Evolutionary conservation across 257 asterid genomes (phyloP).

Genomic region (Scutellaria minor): DNA sequence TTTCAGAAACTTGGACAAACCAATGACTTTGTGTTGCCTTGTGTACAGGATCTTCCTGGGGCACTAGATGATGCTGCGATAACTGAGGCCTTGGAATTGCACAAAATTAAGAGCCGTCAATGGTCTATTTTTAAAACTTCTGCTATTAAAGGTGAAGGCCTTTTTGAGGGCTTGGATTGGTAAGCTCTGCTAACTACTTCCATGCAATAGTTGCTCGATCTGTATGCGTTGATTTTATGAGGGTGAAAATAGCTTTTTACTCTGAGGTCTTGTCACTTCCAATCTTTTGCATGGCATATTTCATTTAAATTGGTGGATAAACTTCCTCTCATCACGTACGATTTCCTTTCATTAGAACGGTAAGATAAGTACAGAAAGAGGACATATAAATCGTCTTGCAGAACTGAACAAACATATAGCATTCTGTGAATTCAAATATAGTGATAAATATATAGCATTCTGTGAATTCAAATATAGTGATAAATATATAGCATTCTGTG

Average conservation of each 20-base stretch:
- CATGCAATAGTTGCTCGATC: background rate
- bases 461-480: background rate
- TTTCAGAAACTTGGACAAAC: slow-evolving; percentile 18
- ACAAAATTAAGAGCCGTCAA: slow-evolving; percentile 87
- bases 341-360: background rate
- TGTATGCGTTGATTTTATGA: background rate
- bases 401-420: slow-evolving; percentile 1
- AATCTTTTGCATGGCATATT: background rate
- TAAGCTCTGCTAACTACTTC: slow-evolving; percentile 37
- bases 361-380: background rate
- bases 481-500: background rate
- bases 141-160: slow-evolving; percentile 95
- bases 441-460: too few species aligned
- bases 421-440: background rate
- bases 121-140: slow-evolving; percentile 96
- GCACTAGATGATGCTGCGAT: slow-evolving; percentile 96
- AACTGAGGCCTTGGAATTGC: slow-evolving; percentile 89
- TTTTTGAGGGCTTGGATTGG: slow-evolving; percentile 96
- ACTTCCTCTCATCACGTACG: background rate
- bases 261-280: background rate
- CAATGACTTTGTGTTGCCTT: slow-evolving; percentile 32
- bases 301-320: background rate
- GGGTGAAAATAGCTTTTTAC: background rate
- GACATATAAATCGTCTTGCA: background rate
- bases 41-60: slow-evolving; percentile 88